Evolutionary conservation across 2,329 filamentous ascomycete species (phyloP).

Genomic region (Chaetomium sp.): DNA sequence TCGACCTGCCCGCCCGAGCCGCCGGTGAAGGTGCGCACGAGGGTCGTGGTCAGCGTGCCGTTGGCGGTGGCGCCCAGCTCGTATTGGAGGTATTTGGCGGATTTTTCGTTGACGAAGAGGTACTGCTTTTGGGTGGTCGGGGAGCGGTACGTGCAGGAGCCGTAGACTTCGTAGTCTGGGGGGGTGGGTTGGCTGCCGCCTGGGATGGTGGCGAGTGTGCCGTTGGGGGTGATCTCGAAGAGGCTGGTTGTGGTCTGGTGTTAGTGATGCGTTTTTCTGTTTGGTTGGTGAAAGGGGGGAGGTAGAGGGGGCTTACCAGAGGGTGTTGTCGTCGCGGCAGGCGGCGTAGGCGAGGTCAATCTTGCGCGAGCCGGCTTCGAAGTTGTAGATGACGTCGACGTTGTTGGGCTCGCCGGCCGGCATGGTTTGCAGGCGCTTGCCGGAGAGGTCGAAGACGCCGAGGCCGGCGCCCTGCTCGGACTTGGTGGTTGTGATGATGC

Average conservation of each 20-base stretch:
- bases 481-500: conserved; percentile 27
- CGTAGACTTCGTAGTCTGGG: conserved; percentile 18
- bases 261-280: neutral
- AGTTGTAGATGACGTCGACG: conserved; percentile 27
- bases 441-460: conserved; percentile 25
- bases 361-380: conserved; percentile 15
- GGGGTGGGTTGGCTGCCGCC: conserved; percentile 22
- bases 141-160: conserved; percentile 27
- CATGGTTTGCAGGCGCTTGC: conserved; percentile 24
- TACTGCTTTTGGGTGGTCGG: conserved; percentile 22
- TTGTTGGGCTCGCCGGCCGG: conserved; percentile 24
- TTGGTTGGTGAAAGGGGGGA: neutral
- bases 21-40: conserved; percentile 19
- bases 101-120: conserved; percentile 28
- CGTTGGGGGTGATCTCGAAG: conserved; percentile 22
- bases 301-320: conserved; percentile 15
- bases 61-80: conserved; percentile 13
- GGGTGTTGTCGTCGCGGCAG: conserved; percentile 24
- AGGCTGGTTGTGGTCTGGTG: conserved; percentile 8
- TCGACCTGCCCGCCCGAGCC: conserved; percentile 26
- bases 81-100: conserved; percentile 24
- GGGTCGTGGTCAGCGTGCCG: conserved; percentile 21
- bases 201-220: conserved; percentile 15
- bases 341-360: conserved; percentile 23
- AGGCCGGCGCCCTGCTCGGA: conserved; percentile 19